A percentile compares a stretch with the other conserved stretches of the same genome.
Evolutionary conservation across 2,329 filamentous ascomycete genomes (phyloP).

Genomic region (Cyphellophora attinorum): DNA sequence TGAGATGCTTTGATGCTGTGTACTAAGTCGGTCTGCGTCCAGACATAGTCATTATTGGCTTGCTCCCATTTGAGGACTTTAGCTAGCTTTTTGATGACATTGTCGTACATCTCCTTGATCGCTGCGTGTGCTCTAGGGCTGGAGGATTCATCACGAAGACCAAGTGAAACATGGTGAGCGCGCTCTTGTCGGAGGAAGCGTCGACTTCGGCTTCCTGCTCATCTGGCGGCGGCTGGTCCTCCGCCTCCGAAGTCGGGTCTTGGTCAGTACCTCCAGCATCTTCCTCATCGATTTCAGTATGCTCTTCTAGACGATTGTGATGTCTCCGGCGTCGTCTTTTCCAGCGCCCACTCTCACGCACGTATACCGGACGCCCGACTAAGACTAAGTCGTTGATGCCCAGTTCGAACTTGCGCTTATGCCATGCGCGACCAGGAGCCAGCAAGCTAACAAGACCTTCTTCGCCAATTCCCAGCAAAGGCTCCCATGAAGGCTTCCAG

Average conservation of each 20-base stretch:
- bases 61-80: conserved; percentile 91
- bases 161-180: conserved; percentile 96
- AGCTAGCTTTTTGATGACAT: conserved; percentile 85
- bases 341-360: conserved; percentile 70
- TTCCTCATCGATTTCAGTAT: conserved; percentile 13
- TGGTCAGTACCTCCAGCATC: conserved; percentile 18
- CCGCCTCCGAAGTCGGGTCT: conserved; percentile 21
- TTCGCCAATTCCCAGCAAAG: conserved; percentile 63
- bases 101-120: conserved; percentile 75
- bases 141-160: conserved; percentile 84
- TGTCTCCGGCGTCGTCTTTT: conserved; percentile 50
- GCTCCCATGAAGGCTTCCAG: conserved; percentile 38
- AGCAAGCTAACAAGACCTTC: conserved; percentile 71
- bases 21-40: conserved; percentile 80
- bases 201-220: conserved; percentile 1
- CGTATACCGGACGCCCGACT: conserved; percentile 74
- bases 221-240: conserved; percentile 10
- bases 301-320: conserved; percentile 22
- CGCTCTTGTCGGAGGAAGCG: conserved; percentile 33
- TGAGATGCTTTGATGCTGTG: conserved; percentile 55
- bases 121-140: conserved; percentile 62
- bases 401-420: conserved; percentile 75
- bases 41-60: conserved; percentile 79
- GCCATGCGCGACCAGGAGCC: conserved; percentile 60
- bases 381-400: conserved; percentile 71